Percentiles rank a stretch among this genome's conserved stretches.
Conservation (phyloP, 23 red algal species). For the Gracilariopsis chorda region DNA sequence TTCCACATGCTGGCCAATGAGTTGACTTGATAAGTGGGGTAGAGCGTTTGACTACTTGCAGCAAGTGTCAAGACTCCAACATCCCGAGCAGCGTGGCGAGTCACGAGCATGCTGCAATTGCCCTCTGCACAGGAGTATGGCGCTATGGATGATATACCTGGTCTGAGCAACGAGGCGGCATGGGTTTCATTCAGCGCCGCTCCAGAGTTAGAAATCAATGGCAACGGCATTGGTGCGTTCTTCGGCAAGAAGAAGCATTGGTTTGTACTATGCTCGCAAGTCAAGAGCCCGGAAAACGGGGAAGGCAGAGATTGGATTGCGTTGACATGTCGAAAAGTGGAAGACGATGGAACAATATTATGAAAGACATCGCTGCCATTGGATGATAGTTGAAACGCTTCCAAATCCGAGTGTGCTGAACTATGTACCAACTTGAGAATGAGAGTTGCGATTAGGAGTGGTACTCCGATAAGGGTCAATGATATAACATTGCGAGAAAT, state of each 20-base stretch:
- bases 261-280: not conserved
- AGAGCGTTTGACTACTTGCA: not conserved
- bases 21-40: not conserved
- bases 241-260: not conserved
- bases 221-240: not conserved
- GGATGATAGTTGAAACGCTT: not conserved
- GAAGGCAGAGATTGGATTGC: not conserved
- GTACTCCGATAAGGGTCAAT: not conserved
- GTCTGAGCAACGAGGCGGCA: not conserved
- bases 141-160: not conserved
- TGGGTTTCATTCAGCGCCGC: not conserved
- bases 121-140: not conserved
- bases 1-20: not conserved
- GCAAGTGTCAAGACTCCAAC: not conserved
- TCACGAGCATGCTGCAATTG: not conserved
- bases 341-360: not conserved
- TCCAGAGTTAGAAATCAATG: not conserved
- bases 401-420: not conserved
- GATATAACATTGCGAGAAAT: not conserved
- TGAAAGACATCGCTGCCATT: not conserved
- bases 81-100: not conserved
- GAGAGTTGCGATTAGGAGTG: not conserved
- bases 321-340: not conserved
- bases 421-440: not conserved
- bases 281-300: not conserved